A percentile compares a stretch with the other conserved stretches of the same genome.
These are phyloP conservation scores for Mortierella antarctica DNA, from an alignment of 192 early-diverging fungal species.

Conservation along the genomic window DNA sequence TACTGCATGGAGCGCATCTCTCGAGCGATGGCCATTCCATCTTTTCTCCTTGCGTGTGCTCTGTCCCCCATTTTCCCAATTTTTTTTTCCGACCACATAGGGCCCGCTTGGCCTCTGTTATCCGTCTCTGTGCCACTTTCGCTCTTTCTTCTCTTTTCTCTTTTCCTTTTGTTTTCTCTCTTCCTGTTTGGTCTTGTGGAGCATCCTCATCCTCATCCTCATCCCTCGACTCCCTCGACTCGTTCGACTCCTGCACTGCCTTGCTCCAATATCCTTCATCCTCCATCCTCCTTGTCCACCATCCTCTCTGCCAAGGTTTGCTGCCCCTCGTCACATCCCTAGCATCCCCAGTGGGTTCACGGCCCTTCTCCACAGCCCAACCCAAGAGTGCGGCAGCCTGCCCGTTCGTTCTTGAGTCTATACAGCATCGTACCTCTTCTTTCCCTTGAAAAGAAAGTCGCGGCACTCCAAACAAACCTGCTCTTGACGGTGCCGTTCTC, in stretches of 20 bases:
- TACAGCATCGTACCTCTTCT: too few species aligned
- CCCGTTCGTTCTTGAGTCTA: too few species aligned
- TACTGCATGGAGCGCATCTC: too few species aligned
- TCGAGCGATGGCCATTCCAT: too few species aligned
- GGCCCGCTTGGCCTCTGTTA: too few species aligned
- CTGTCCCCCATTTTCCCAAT: not conserved
- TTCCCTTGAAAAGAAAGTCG: too few species aligned
- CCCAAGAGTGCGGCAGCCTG: too few species aligned
- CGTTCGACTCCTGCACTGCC: not conserved
- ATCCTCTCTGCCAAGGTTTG: not conserved
- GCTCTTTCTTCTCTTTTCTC: not conserved
- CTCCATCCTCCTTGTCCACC: not conserved
- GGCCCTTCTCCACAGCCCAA: too few species aligned
- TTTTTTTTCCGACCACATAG: not conserved
- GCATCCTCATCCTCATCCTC: too few species aligned
- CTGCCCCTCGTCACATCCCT: not conserved
- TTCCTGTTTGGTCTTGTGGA: not conserved
- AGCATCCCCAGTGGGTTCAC: too few species aligned
- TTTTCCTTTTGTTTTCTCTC: conserved; percentile 2
- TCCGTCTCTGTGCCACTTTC: not conserved
- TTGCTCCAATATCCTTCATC: not conserved
- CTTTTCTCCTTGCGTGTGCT: not conserved
- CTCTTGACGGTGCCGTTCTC: too few species aligned
- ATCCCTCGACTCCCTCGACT: not conserved
- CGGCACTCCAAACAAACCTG: not conserved